A percentile compares a stretch with the other conserved stretches of the same genome.
phyloP scores from a whole-genome alignment of 805 yeast species.

The Zygosaccharomyces siamensis region DNA sequence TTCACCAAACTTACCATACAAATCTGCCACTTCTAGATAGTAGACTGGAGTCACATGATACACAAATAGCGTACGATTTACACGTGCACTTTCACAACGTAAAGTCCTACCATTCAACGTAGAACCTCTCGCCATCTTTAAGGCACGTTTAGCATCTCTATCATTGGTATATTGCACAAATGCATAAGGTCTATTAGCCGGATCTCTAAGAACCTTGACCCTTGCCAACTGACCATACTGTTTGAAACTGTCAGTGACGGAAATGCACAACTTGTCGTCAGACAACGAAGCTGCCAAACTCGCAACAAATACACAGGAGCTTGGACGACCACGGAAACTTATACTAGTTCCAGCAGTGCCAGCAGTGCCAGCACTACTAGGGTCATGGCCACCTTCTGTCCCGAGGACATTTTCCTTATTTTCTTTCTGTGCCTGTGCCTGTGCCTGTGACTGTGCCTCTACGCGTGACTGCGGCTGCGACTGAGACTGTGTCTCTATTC shows the following conservation, averaged over 20 bases:
- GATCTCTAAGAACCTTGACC: slow-evolving; percentile 81
- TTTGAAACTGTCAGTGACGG: slow-evolving; percentile 64
- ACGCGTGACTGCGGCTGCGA: no score
- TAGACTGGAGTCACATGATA: slow-evolving; percentile 30
- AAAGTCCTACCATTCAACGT: slow-evolving; percentile 67
- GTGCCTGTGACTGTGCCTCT: no score
- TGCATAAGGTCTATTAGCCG: slow-evolving; percentile 81
- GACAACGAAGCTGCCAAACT: slow-evolving; percentile 59
- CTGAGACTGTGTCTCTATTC: no score
- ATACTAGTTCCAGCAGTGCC: neutral
- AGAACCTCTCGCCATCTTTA: slow-evolving; percentile 63
- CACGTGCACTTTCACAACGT: slow-evolving; percentile 87
- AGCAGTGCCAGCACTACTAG: neutral
- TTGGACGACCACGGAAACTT: slow-evolving; percentile 56
- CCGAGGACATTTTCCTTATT: neutral
- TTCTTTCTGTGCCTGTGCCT: no score
- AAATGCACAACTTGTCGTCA: slow-evolving; percentile 66
- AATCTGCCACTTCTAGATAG: slow-evolving; percentile 35
- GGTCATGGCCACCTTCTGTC: neutral
- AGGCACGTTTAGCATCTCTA: slow-evolving; percentile 63
- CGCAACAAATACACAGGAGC: slow-evolving; percentile 86
- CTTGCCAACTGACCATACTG: slow-evolving; percentile 66
- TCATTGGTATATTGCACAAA: slow-evolving; percentile 81
- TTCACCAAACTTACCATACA: slow-evolving; percentile 60
- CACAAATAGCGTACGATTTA: slow-evolving; percentile 77